Conservation (phyloP, 805 yeast genomes). For the Barnettozyma vustinii region DNA sequence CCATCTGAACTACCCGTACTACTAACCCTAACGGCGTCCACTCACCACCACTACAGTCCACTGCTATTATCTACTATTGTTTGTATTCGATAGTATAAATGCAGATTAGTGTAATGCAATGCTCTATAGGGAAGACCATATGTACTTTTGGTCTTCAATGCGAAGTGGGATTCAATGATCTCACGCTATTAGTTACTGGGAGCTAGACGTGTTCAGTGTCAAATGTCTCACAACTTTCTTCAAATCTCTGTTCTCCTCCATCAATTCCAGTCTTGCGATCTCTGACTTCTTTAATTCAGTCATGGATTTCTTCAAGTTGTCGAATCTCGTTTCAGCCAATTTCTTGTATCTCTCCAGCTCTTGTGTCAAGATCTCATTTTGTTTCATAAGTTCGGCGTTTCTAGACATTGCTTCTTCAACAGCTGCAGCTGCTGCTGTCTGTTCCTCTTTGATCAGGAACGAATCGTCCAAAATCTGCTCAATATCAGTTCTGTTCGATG, state of each 20-base stretch:
- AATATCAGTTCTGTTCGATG: not conserved
- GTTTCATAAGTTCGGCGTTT: constrained; percentile 1
- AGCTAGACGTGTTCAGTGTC: not conserved
- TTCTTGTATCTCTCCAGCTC: constrained; percentile 25
- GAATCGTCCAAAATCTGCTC: constrained; percentile 11
- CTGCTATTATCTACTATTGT: not conserved
- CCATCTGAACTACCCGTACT: too few relatives aligned
- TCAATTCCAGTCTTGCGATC: constrained; percentile 29
- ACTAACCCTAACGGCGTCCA: not conserved
- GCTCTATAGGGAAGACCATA: not conserved
- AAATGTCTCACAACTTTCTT: constrained; percentile 23
- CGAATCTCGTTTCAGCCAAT: constrained; percentile 28
- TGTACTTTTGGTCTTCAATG: not conserved
- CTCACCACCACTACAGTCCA: not conserved
- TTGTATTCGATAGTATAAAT: not conserved
- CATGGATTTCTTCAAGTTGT: constrained; percentile 29
- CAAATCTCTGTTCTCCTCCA: constrained; percentile 33
- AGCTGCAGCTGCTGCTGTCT: not conserved
- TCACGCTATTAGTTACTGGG: not conserved
- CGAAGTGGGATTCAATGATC: not conserved
- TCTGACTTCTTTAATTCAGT: constrained; percentile 32
- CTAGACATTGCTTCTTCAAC: not conserved
- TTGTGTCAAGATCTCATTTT: not conserved
- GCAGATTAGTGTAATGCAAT: not conserved
- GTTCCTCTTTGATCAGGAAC: not conserved